phyloP scores from a whole-genome alignment of 345 rosid genomes.

The Bruguiera gymnorhiza region DNA sequence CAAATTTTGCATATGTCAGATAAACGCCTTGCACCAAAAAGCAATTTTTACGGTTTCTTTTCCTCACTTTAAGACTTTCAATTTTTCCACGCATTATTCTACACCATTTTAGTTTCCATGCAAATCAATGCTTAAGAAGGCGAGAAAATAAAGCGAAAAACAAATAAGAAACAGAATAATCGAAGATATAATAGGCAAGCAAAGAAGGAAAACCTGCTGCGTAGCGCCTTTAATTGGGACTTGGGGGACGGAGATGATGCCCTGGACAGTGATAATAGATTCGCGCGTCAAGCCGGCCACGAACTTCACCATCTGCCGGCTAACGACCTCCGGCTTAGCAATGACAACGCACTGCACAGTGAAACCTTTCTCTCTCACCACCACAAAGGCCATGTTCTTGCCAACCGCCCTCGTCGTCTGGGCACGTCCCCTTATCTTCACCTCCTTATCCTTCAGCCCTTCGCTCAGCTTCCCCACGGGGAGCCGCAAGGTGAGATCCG shows the following conservation, averaged over 20 bases:
- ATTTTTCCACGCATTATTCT: no score
- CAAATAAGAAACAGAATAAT: background rate
- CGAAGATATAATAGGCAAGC: background rate
- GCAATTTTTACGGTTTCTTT: no score
- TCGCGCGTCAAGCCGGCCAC: slow-evolving; percentile 54
- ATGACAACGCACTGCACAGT: slow-evolving; percentile 75
- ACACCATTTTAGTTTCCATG: no score
- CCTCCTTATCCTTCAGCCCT: slow-evolving; percentile 39
- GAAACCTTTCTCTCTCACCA: slow-evolving; percentile 58
- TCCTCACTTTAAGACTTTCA: no score
- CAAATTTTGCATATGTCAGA: no score
- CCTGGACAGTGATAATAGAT: slow-evolving; percentile 48
- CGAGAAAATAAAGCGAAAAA: background rate
- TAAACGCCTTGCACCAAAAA: no score
- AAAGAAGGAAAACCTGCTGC: slow-evolving; percentile 14
- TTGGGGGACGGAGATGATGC: slow-evolving; percentile 15
- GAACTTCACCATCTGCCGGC: slow-evolving; percentile 64
- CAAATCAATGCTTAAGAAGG: no score
- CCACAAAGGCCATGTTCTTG: slow-evolving; percentile 56
- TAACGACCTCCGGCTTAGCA: slow-evolving; percentile 40
- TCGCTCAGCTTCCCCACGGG: slow-evolving; percentile 43
- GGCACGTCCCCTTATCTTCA: slow-evolving; percentile 61
- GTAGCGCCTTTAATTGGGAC: slow-evolving; percentile 39
- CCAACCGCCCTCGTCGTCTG: slow-evolving; percentile 53
- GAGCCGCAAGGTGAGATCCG: slow-evolving; percentile 41